These are phyloP conservation scores for Aspergillus udagawae DNA, from an alignment of 2,329 filamentous ascomycete genomes.

Conservation along the genomic window DNA sequence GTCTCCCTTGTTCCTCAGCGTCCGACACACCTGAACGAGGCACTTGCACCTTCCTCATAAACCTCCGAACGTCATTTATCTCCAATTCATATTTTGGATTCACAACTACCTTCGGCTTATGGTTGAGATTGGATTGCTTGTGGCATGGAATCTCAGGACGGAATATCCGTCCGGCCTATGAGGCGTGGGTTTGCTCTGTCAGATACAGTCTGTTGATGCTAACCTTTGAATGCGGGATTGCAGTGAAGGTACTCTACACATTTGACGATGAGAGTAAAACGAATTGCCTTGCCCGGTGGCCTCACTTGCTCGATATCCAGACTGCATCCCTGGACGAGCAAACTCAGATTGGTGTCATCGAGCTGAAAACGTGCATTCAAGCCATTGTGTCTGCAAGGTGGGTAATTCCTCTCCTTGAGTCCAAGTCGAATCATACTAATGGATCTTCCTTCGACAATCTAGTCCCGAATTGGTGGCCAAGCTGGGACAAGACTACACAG, in stretches of 20 bases:
- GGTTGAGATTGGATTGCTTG: constrained; percentile 23
- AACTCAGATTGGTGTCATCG: constrained; percentile 79
- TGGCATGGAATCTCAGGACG: constrained; percentile 46
- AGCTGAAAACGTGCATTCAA: constrained; percentile 80
- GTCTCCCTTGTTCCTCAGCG: constrained; percentile 5
- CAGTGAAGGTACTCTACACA: constrained; percentile 95
- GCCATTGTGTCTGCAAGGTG: constrained; percentile 66
- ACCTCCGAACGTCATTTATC: background rate
- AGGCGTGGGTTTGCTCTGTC: constrained; percentile 53
- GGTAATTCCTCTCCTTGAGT: constrained; percentile 14
- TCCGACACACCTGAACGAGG: constrained; percentile 5
- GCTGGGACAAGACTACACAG: constrained; percentile 79
- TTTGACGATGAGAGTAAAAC: constrained; percentile 87
- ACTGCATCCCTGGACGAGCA: constrained; percentile 76
- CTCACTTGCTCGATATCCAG: constrained; percentile 73
- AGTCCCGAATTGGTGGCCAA: constrained; percentile 82
- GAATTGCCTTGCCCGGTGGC: constrained; percentile 83
- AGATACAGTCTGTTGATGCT: constrained; percentile 10
- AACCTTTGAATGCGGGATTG: constrained; percentile 13
- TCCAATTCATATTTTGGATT: constrained; percentile 1
- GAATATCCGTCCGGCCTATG: constrained; percentile 60
- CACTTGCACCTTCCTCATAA: background rate
- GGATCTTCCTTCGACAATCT: constrained; percentile 1
- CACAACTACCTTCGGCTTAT: constrained; percentile 21
- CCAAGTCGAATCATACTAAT: background rate